Conservation (phyloP, 495 filamentous ascomycete genomes). For the Xylaria telfairii region DNA sequence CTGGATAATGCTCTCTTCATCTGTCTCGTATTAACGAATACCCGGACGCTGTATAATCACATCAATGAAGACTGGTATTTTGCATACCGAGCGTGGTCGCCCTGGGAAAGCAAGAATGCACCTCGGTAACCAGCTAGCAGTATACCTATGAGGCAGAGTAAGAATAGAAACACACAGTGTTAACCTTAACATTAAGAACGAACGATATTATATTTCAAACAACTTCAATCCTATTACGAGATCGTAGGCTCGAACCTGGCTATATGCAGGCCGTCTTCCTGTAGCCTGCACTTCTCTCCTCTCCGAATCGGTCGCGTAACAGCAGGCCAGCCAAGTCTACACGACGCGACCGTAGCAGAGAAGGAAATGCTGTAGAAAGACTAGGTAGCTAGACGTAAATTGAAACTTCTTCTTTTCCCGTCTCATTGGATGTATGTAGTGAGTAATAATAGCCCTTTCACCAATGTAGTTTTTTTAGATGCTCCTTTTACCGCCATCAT, state of each 20-base stretch:
- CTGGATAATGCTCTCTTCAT: neutral
- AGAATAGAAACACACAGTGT: neutral
- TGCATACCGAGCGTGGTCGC: neutral
- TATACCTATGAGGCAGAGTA: neutral
- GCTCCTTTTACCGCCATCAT: too few relatives aligned
- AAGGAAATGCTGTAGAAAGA: neutral
- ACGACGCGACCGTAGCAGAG: neutral
- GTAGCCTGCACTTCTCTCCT: neutral
- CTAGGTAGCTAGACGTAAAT: neutral
- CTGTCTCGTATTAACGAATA: neutral
- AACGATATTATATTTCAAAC: neutral
- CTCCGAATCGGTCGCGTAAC: neutral
- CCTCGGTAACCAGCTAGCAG: neutral
- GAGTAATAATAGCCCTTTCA: too few relatives aligned
- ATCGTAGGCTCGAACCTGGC: neutral
- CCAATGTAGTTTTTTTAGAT: too few relatives aligned
- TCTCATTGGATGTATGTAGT: neutral
- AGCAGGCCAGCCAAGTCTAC: neutral
- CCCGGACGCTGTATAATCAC: neutral
- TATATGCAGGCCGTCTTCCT: neutral
- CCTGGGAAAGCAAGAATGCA: neutral
- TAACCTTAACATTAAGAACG: neutral
- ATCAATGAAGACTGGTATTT: neutral
- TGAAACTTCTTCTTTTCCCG: neutral
- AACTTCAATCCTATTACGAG: neutral